phyloP scores from a whole-genome alignment of 495 filamentous ascomycete species.

The Lepraria neglecta region DNA sequence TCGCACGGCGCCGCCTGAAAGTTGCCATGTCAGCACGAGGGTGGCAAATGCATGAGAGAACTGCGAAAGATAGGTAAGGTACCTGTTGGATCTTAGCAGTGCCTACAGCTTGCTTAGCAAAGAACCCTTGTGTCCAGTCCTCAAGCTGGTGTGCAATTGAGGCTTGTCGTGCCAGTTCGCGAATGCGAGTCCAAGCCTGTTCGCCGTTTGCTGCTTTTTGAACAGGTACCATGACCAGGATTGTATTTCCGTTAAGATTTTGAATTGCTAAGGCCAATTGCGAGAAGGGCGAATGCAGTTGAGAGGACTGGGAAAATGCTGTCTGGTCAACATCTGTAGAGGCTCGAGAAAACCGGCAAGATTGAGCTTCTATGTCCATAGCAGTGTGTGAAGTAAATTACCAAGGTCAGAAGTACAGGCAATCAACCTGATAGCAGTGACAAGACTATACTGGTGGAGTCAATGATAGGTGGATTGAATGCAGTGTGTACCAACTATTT shows the following conservation, averaged over 20 bases:
- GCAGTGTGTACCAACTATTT: no score
- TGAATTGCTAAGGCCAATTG: constrained; percentile 4
- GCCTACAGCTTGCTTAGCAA: not conserved
- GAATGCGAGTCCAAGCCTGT: not conserved
- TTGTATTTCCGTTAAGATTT: not conserved
- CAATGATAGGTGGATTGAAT: no score
- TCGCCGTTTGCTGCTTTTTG: not conserved
- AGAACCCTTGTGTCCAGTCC: not conserved
- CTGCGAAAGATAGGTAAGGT: no score
- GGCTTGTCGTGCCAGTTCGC: not conserved
- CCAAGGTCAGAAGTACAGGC: no score
- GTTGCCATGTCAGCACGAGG: not conserved
- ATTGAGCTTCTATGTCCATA: not conserved
- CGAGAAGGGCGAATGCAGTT: no score
- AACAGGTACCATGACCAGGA: not conserved
- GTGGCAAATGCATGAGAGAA: not conserved
- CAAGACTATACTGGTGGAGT: no score
- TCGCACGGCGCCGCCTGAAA: not conserved
- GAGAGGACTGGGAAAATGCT: not conserved
- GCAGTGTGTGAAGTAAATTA: no score
- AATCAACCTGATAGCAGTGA: no score
- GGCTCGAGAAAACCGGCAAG: not conserved
- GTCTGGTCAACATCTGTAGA: not conserved
- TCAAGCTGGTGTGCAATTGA: not conserved
- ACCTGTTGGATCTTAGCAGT: no score